Conservation (phyloP, 768 basidiomycete species). For the Suillus brevipes region DNA sequence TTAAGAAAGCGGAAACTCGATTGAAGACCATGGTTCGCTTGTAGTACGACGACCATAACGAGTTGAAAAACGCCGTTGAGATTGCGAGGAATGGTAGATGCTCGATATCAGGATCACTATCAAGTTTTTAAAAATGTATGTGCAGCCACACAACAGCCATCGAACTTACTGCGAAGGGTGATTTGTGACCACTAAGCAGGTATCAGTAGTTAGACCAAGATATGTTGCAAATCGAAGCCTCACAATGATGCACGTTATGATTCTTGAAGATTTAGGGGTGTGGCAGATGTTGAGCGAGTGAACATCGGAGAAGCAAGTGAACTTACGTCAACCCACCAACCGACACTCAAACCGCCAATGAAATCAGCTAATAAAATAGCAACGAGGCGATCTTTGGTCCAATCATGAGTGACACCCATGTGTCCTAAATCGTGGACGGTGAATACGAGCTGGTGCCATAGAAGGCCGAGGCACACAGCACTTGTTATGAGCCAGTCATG, state of each 20-base stretch:
- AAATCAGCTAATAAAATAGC: slow-evolving; percentile 82
- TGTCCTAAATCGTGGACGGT: slow-evolving; percentile 94
- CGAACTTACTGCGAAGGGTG: slow-evolving; percentile 85
- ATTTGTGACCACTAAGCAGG: slow-evolving; percentile 82
- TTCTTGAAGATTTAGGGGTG: slow-evolving; percentile 46
- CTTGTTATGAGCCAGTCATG: slow-evolving; percentile 69
- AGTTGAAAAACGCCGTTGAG: slow-evolving; percentile 81
- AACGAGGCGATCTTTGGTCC: slow-evolving; percentile 76
- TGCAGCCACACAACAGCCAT: not conserved
- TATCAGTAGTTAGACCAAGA: slow-evolving; percentile 9
- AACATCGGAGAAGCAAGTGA: slow-evolving; percentile 7
- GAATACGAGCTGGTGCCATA: slow-evolving; percentile 97
- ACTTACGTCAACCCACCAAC: slow-evolving; percentile 98
- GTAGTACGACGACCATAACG: slow-evolving; percentile 93
- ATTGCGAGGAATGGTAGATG: slow-evolving; percentile 95
- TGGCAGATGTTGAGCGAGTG: slow-evolving; percentile 9
- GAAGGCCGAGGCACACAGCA: slow-evolving; percentile 79
- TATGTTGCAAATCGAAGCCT: slow-evolving; percentile 36
- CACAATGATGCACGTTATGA: slow-evolving; percentile 95
- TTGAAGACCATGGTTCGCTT: slow-evolving; percentile 84
- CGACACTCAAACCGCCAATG: slow-evolving; percentile 89
- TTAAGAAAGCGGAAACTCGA: slow-evolving; percentile 57
- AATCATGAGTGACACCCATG: slow-evolving; percentile 88
- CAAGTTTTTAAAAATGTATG: not conserved
- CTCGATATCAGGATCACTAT: slow-evolving; percentile 80